These are phyloP conservation scores for Neophaeococcomyces aloes DNA, from an alignment of 2,329 filamentous ascomycete species.

Conservation along the genomic window DNA sequence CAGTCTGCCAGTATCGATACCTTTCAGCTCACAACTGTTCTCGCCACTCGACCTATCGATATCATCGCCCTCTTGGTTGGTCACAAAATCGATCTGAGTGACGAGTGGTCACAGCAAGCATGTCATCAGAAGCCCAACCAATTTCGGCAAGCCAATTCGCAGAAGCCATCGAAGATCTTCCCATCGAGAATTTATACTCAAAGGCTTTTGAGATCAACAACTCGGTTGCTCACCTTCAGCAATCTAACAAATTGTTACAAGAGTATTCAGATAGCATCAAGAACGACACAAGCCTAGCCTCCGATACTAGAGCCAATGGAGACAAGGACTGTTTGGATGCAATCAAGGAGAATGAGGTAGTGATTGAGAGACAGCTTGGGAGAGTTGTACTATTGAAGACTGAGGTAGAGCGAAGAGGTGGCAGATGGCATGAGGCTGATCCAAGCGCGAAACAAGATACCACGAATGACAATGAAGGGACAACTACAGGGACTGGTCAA, in stretches of 20 bases:
- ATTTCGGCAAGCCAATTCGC: slow-evolving; percentile 44
- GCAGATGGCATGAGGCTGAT: slow-evolving; percentile 39
- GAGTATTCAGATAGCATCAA: slow-evolving; percentile 34
- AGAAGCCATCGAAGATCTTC: slow-evolving; percentile 47
- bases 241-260: slow-evolving; percentile 47
- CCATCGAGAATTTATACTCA: slow-evolving; percentile 47
- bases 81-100: background rate
- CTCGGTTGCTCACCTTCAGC: slow-evolving; percentile 47
- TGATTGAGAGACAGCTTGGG: slow-evolving; percentile 46
- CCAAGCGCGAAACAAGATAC: slow-evolving; percentile 9
- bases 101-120: slow-evolving; percentile 20
- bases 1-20: no score
- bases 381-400: slow-evolving; percentile 43
- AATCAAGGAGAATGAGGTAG: slow-evolving; percentile 47
- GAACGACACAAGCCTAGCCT: slow-evolving; percentile 22
- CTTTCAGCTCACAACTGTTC: background rate
- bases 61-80: background rate
- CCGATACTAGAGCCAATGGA: slow-evolving; percentile 17
- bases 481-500: background rate
- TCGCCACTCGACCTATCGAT: background rate
- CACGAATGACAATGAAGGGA: slow-evolving; percentile 9
- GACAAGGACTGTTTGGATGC: slow-evolving; percentile 48
- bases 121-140: slow-evolving; percentile 41
- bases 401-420: slow-evolving; percentile 47
- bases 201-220: slow-evolving; percentile 53